Evolutionary conservation across 2,329 filamentous ascomycete species (phyloP), one percentile per base, ranked within the genome.

Genomic region (Ascocoryne sarcoides): DNA sequence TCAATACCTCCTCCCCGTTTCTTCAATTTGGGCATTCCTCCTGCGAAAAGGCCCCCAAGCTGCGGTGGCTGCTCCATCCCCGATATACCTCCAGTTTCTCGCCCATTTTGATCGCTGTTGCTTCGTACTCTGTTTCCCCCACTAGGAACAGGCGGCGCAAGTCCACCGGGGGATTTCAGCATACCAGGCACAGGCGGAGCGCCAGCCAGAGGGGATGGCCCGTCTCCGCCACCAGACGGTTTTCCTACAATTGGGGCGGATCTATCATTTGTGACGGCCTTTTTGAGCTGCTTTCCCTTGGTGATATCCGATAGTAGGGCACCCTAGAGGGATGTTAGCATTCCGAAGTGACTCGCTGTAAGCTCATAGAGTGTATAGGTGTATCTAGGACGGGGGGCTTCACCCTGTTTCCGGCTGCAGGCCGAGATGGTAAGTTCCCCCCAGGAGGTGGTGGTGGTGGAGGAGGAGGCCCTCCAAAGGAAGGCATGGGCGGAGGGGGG

Each of bases 21-120:
- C 61, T 85, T 84, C 56, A 98, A 62, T 66, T 95, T 96, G 2
- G 92, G 92, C 76, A 96, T 96, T 28, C 90, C 92, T 26, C 87
- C 89, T 1, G 85, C 87, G 58, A 98, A 95, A 18, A 98, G 63
- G 1, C 92, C 92, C 20, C 70, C 90, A 9, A 96, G 63, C 60
- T 95, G 90, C 9, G 88, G 87, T 35, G 85, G 76, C 15, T 76
- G 63, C 16, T 81, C 75, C 51, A 71, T 63, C 2, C 64, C 64
- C 14, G 63, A 51, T 10, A 58, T 59, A 3, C 62, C 58, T 31
- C 53, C 59, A 29, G 59, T 58, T 45, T 70, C 65, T 47, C 66
- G 64, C 33, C 71, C 69, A 15, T 70, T 71, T 38, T 76, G 74
- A 54, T 93, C 87, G 61, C 89, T 95, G 60, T 92, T 89, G 62